phyloP scores from a whole-genome alignment of 1,139 yeast species.

The Suhomyces bolitotheri region DNA sequence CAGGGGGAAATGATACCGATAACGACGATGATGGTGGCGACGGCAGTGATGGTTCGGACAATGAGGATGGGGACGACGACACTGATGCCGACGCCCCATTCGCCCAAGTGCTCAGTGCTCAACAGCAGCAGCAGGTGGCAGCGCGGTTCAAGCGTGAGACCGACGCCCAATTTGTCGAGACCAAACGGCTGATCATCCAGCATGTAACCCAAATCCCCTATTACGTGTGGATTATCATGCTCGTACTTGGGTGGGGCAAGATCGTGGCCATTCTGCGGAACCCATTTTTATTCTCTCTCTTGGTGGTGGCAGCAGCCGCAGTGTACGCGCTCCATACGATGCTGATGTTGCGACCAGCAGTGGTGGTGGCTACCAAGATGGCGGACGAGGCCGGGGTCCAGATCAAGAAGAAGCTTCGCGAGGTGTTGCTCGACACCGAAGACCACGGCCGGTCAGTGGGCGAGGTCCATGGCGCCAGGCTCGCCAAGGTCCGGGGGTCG shows the following conservation, averaged over 20 bases:
- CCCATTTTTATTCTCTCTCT: constrained; percentile 69
- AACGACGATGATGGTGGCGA: background rate
- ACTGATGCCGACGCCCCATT: constrained; percentile 43
- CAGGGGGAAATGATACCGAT: no score
- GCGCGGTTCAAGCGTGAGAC: constrained; percentile 72
- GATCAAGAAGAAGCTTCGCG: constrained; percentile 59
- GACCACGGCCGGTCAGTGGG: constrained; percentile 17
- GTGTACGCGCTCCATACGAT: constrained; percentile 67
- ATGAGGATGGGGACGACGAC: constrained; percentile 39
- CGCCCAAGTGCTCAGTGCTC: constrained; percentile 57
- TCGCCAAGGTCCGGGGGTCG: constrained; percentile 6
- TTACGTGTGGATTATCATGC: constrained; percentile 70
- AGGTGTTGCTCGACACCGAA: constrained; percentile 42
- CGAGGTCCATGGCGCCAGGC: constrained; percentile 4
- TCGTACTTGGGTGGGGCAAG: constrained; percentile 94
- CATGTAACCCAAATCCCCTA: constrained; percentile 78
- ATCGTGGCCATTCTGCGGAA: constrained; percentile 83
- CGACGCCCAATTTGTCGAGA: constrained; percentile 81
- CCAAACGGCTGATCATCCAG: constrained; percentile 72
- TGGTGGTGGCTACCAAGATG: constrained; percentile 58
- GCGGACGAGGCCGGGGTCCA: constrained; percentile 56
- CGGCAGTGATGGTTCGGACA: constrained; percentile 38
- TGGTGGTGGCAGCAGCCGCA: constrained; percentile 56
- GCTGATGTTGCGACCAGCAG: constrained; percentile 76
- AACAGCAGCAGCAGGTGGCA: constrained; percentile 58